Conservation (phyloP, 495 filamentous ascomycete species). For the Annulohypoxylon stygium region DNA sequence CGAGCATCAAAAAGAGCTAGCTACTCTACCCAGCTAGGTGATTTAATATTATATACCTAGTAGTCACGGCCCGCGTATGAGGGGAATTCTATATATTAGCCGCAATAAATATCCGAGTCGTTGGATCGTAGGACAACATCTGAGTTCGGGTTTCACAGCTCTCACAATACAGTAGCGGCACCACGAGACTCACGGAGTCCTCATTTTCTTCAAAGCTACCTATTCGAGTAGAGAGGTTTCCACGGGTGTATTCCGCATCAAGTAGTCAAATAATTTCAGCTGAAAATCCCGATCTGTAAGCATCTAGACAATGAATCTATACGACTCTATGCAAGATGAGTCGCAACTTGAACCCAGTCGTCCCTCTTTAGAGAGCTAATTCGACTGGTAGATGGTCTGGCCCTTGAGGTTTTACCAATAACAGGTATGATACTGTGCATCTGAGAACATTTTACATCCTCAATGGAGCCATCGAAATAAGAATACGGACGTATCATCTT, state of each 20-base stretch:
- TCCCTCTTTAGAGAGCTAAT: constrained; percentile 15
- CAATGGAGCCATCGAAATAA: constrained; percentile 33
- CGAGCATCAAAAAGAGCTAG: constrained; percentile 39
- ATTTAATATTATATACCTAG: constrained; percentile 8
- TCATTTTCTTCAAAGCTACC: constrained; percentile 26
- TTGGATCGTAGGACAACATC: constrained; percentile 30
- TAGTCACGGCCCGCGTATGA: constrained; percentile 20
- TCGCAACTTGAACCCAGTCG: constrained; percentile 6
- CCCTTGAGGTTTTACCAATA: constrained; percentile 11
- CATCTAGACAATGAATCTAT: constrained; percentile 5
- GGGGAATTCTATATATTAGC: constrained; percentile 32
- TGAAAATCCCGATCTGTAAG: constrained; percentile 21
- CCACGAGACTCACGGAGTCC: not conserved
- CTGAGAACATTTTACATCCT: constrained; percentile 12
- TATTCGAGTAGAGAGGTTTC: not conserved
- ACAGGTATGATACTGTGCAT: constrained; percentile 5
- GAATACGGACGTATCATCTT: constrained; percentile 28
- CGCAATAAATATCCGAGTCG: constrained; percentile 27
- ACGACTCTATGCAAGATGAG: not conserved
- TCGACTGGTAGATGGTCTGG: constrained; percentile 29
- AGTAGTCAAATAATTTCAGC: constrained; percentile 25
- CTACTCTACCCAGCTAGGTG: constrained; percentile 14
- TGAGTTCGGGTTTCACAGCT: constrained; percentile 25
- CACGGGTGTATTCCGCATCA: constrained; percentile 15
- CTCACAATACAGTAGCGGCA: constrained; percentile 5